Evolutionary conservation across 306 rosid genomes (phyloP).

Genomic region (Fagus sylvatica): DNA sequence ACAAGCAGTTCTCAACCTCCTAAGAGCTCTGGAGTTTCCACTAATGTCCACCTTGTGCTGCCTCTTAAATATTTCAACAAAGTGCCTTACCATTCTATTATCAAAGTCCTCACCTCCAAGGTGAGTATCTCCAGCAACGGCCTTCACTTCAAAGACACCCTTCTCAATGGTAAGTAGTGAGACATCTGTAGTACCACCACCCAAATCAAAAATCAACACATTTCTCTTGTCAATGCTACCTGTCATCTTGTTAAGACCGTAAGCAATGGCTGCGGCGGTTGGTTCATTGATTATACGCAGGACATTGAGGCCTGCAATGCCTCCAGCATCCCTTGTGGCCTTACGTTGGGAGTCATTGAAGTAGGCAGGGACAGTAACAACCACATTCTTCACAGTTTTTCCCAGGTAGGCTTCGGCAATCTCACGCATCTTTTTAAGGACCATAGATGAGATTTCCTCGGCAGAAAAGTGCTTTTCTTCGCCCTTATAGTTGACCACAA

Average conservation of each 20-base stretch:
- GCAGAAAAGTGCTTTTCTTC: background rate
- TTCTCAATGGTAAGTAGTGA: constrained; percentile 3
- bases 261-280: constrained; percentile 17
- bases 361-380: background rate
- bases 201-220: constrained; percentile 21
- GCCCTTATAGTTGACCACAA: background rate
- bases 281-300: constrained; percentile 15
- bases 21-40: background rate
- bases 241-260: background rate
- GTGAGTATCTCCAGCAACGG: constrained; percentile 38
- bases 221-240: background rate
- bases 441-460: constrained; percentile 7
- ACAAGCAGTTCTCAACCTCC: background rate
- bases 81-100: constrained; percentile 29
- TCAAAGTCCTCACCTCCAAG: constrained; percentile 40
- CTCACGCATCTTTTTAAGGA: background rate
- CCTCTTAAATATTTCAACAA: constrained; percentile 19
- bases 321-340: background rate
- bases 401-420: background rate
- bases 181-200: constrained; percentile 18
- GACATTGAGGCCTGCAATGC: background rate
- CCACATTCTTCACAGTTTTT: background rate
- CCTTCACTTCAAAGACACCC: background rate
- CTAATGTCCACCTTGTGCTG: constrained; percentile 18
- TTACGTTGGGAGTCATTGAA: background rate